Evolutionary conservation across 805 yeast species (phyloP), one percentile per base, ranked within the genome.

Genomic region (Starmerella kuoi): DNA sequence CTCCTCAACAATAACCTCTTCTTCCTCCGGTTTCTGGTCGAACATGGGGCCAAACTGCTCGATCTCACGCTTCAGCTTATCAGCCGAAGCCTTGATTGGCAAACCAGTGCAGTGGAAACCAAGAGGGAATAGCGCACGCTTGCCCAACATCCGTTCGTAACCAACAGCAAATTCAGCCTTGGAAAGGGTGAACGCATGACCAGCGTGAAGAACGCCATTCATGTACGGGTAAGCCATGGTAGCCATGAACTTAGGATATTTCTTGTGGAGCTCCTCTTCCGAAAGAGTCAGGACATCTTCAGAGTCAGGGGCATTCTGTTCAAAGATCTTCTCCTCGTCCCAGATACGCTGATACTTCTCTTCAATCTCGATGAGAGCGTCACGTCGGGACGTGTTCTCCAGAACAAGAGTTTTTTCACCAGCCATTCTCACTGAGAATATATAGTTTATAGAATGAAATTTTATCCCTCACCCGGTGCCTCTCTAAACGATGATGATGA

Each of bases 51-150:
- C 98, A 60, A 91, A 91, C 61, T 74, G 62, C 66, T 91, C 96
- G 45, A 87, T 70, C 69, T 91, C 98, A 62, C 98, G 77, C 59
- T 75, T 76, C 59, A 91, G 72, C 66, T 91, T 88, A 66, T 88
- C 98, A 38, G 98, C 97, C 57, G 95, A 74, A 23, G 97, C 88
- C 56, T 63, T 64, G 61, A 91, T 91, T 41, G 98, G 97, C 95
- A 91, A 81, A 71, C 98, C 98, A 27, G 98, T 91, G 73, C 98
- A 91, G 66, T 91, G 98, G 79, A 88, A 91, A 38, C 98, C 98
- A 44, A 91, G 72, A 39, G 98, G 97, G 67, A 84, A 91, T 47
- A 87, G 68, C 28, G 95, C 95, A 55, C 81, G 74, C 65, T 80
- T 84, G 52, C 96, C 97, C 58, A 73, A 73, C 88, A 91, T 81